Evolutionary conservation across 176 grass and related monocot species (phyloP).

Genomic region (Oryza punctata): DNA sequence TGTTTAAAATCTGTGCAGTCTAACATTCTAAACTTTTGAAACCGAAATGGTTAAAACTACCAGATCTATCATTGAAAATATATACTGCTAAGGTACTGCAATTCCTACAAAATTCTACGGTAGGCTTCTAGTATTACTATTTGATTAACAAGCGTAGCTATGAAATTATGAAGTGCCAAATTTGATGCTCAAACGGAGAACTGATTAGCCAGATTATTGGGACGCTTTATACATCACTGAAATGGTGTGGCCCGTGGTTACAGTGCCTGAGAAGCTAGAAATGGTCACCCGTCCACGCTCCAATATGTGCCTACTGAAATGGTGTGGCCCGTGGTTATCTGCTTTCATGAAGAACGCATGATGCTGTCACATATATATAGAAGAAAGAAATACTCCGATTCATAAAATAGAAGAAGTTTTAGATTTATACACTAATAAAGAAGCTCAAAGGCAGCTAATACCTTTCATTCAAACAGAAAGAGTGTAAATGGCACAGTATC

Average conservation of each 20-base stretch:
- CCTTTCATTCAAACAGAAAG: background rate
- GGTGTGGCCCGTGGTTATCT: background rate
- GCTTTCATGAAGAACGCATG: background rate
- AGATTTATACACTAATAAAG: background rate
- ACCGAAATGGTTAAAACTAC: too few relatives aligned
- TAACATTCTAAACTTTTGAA: too few relatives aligned
- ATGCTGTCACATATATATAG: background rate
- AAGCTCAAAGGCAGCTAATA: background rate
- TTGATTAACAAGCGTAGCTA: too few relatives aligned
- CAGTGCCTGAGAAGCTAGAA: conserved; percentile 28
- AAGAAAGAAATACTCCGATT: background rate
- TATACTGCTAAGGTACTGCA: too few relatives aligned
- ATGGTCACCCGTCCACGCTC: background rate
- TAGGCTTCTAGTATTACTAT: background rate
- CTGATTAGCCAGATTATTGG: background rate
- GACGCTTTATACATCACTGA: background rate
- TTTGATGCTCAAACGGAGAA: background rate
- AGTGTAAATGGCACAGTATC: background rate
- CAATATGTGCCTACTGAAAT: background rate
- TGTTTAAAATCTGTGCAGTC: too few relatives aligned
- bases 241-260: conserved; percentile 18
- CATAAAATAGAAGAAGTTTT: background rate
- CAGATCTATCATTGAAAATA: too few relatives aligned
- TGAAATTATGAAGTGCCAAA: background rate
- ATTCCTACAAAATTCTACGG: too few relatives aligned